Evolutionary conservation across 495 filamentous ascomycete genomes (phyloP), one percentile per base, ranked within the genome.

Genomic region (Amniculicola lignicola): DNA sequence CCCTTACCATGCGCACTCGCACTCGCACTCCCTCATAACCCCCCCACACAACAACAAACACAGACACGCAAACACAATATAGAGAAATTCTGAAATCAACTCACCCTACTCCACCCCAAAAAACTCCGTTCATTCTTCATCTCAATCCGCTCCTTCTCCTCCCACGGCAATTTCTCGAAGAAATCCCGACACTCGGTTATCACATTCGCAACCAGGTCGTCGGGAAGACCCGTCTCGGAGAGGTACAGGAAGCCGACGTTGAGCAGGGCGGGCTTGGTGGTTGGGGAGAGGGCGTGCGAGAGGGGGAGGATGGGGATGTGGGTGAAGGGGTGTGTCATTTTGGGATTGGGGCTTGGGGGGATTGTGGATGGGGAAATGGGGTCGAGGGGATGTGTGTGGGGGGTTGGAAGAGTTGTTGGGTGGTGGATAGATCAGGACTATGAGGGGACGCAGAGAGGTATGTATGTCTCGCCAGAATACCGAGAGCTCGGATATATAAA

Each of bases 211-310:
- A 86, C 82, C 25, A 93, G 69, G 24, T 79, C 68, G 10, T 83
- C 74, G 12, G 86, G 73, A 37, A 96, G 82, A 3, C 89, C 88
- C 1, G 88, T 83, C 65, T 96, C 90, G 58, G 82, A 82, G 45
- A 98, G 80, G 63, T 98, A 98, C 50, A 96, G 75, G 66, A 98
- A 96, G 3, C 93, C 93, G 27, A 96, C 89, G 70, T 92, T 87
- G 64, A 97, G 79, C 24, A 97, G 75, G 0, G 90, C 89, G 0
- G 84, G 75, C 69, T 95, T 95, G 0, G 87, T 91, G 7, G 73
- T 66, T n/a, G 83, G 70, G 39, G 81, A 73, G 46, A 74, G 69
- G 22, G 86, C 78, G 19, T 82, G 74, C 1, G 88, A 79, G 51
- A 90, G 81, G 67, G 95, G 87, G 14, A 97, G 79, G 49, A 95